A percentile compares a stretch with the other conserved stretches of the same genome.
These are phyloP conservation scores for Leccinum rimulosum DNA, from an alignment of 768 basidiomycete genomes.

Conservation along the genomic window DNA sequence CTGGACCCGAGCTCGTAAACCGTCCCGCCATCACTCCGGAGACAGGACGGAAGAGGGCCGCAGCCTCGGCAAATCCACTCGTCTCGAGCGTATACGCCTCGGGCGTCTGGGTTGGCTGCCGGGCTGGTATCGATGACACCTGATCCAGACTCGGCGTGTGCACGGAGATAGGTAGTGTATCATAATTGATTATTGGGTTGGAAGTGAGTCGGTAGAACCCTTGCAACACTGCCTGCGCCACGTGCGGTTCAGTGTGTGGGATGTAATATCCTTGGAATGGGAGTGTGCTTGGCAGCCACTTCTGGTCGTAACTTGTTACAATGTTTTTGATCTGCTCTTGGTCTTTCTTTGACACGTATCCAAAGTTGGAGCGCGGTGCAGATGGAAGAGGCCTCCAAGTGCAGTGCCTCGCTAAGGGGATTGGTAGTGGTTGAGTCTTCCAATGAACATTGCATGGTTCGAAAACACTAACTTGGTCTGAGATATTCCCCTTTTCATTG, in stretches of 20 bases:
- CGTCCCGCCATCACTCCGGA: slow-evolving; percentile 90
- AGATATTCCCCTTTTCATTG: slow-evolving; percentile 61
- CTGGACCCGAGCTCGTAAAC: slow-evolving; percentile 73
- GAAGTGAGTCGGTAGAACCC: slow-evolving; percentile 89
- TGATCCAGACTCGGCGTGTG: slow-evolving; percentile 54
- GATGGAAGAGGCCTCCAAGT: slow-evolving; percentile 78
- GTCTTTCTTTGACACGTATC: slow-evolving; percentile 91
- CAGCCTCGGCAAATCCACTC: slow-evolving; percentile 81
- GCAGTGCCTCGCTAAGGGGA: slow-evolving; percentile 67
- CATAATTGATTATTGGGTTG: slow-evolving; percentile 83
- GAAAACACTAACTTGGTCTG: slow-evolving; percentile 58
- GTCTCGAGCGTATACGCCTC: slow-evolving; percentile 82
- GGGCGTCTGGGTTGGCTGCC: slow-evolving; percentile 52
- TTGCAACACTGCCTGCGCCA: slow-evolving; percentile 80
- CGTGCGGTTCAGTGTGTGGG: slow-evolving; percentile 66
- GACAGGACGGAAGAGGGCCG: slow-evolving; percentile 87
- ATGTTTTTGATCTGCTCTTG: slow-evolving; percentile 77
- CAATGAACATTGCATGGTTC: neutral
- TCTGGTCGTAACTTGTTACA: slow-evolving; percentile 27
- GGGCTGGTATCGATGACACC: slow-evolving; percentile 47
- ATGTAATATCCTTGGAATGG: slow-evolving; percentile 36
- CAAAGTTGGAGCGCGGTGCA: slow-evolving; percentile 84
- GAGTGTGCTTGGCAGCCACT: slow-evolving; percentile 10
- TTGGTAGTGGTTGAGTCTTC: slow-evolving; percentile 3
- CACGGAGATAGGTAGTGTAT: slow-evolving; percentile 78